Conservation (phyloP, 1,284 basidiomycete species). For the Tilletia caries region DNA sequence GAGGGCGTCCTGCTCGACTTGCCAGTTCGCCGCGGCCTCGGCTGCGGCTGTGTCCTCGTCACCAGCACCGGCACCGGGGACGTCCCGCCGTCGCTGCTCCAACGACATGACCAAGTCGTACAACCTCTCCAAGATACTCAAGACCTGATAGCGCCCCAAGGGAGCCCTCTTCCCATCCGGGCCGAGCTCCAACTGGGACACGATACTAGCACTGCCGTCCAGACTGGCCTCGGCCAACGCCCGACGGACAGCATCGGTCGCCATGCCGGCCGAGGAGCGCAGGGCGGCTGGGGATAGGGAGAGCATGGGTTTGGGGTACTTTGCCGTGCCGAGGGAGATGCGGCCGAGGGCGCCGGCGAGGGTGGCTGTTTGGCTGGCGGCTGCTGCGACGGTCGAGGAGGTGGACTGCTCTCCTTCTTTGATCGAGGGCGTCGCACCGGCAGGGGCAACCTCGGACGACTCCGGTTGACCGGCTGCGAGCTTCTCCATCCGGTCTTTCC, state of each 20-base stretch:
- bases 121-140: conserved; percentile 76
- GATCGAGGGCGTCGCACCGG: conserved; percentile 24
- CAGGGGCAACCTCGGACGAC: not conserved
- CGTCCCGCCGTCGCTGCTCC: conserved; percentile 79
- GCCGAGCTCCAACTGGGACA: conserved; percentile 56
- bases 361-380: conserved; percentile 55
- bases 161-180: conserved; percentile 53
- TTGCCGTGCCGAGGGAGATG: conserved; percentile 84
- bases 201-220: conserved; percentile 18
- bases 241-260: conserved; percentile 40
- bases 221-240: conserved; percentile 45
- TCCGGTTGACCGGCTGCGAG: conserved; percentile 23
- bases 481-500: conserved; percentile 63
- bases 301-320: conserved; percentile 80
- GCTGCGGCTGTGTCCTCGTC: conserved; percentile 20
- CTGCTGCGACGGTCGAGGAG: conserved; percentile 56
- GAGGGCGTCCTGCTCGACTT: conserved; percentile 32
- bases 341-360: conserved; percentile 94
- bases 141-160: conserved; percentile 71
- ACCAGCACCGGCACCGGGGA: conserved; percentile 63
- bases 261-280: conserved; percentile 15
- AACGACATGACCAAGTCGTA: conserved; percentile 81
- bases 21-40: conserved; percentile 18
- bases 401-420: conserved; percentile 1
- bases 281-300: not conserved